These are phyloP conservation scores for Ajuga chamaepitys DNA, from an alignment of 257 asterid genomes.

Conservation along the genomic window DNA sequence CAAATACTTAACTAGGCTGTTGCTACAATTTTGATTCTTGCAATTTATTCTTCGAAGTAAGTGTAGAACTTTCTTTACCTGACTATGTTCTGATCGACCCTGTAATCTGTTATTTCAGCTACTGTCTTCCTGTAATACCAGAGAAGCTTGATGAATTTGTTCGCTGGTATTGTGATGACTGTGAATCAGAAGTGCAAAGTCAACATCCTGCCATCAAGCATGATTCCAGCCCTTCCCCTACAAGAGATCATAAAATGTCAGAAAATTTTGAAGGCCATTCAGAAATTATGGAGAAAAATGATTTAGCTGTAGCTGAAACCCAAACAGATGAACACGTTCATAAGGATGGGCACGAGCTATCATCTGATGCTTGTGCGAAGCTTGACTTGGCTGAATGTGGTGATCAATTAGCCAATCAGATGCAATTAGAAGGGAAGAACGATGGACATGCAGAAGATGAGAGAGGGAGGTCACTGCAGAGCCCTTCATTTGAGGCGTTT, in stretches of 20 bases:
- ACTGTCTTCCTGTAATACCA: conserved; percentile 54
- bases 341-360: conserved; percentile 1
- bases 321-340: not conserved
- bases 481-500: not conserved
- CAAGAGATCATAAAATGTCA: not conserved
- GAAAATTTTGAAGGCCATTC: not conserved
- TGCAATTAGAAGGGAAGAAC: not conserved
- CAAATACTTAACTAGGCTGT: not conserved
- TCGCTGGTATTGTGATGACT: conserved; percentile 63
- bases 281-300: not conserved
- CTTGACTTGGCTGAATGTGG: not conserved
- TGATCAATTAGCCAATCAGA: not conserved
- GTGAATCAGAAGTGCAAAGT: conserved; percentile 16
- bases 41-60: not conserved
- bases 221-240: not conserved
- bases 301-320: not conserved
- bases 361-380: not conserved
- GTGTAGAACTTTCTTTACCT: not conserved
- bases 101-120: conserved; percentile 35
- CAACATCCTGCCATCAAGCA: not conserved
- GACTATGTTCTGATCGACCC: not conserved
- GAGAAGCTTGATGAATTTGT: conserved; percentile 46
- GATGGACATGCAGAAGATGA: not conserved
- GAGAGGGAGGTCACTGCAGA: not conserved
- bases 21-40: not conserved